Evolutionary conservation across 192 early-diverging fungal genomes (phyloP).

Genomic region (Backusella psychrophila): DNA sequence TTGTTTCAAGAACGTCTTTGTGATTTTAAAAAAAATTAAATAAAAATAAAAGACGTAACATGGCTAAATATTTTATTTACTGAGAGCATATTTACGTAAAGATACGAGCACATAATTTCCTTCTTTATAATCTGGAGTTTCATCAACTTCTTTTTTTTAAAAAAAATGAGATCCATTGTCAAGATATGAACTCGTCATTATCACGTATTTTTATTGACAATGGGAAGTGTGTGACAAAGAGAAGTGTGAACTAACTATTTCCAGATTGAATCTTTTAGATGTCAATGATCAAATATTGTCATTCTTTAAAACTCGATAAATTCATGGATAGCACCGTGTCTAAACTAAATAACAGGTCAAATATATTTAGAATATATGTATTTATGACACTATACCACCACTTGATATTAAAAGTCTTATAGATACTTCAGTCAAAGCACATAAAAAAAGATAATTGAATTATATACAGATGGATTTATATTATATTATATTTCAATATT

Average conservation of each 20-base stretch:
- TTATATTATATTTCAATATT: background rate
- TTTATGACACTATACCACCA: background rate
- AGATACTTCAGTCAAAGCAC: background rate
- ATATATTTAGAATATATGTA: background rate
- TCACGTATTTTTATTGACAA: background rate
- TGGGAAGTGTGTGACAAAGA: background rate
- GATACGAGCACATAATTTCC: background rate
- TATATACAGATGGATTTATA: background rate
- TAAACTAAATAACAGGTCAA: background rate
- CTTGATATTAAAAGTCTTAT: background rate
- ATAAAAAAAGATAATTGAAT: background rate
- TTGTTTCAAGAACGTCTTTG: background rate
- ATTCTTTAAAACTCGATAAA: background rate
- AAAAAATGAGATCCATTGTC: background rate
- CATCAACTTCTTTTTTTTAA: background rate
- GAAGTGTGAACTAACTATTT: background rate
- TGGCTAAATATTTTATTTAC: background rate
- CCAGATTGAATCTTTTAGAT: background rate
- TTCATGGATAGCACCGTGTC: background rate
- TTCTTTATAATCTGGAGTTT: background rate
- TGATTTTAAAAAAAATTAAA: background rate
- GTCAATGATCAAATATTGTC: background rate
- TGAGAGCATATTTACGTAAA: background rate
- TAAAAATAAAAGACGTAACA: background rate
- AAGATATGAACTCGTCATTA: background rate